Conservation (phyloP, 495 filamentous ascomycete species). For the Trichoderma parareesei region DNA sequence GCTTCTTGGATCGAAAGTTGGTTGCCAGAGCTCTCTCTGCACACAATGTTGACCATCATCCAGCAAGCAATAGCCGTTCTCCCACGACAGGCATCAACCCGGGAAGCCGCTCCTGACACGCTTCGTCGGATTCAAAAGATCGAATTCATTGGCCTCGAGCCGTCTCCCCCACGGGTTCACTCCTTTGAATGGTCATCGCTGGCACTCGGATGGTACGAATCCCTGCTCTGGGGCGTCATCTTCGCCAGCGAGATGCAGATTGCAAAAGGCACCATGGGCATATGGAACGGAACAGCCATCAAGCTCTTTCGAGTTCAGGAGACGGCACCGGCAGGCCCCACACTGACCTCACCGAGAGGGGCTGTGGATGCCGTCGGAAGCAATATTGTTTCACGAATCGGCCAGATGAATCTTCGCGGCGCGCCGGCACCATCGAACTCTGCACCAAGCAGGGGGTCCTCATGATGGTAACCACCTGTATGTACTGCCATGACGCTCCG, state of each 20-base stretch:
- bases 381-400: conserved; percentile 81
- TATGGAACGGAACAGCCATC: conserved; percentile 89
- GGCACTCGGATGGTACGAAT: conserved; percentile 93
- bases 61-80: conserved; percentile 47
- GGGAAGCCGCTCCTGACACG: conserved; percentile 27
- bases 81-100: conserved; percentile 30
- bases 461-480: not conserved
- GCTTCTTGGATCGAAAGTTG: conserved; percentile 82
- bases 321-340: conserved; percentile 68
- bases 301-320: conserved; percentile 88
- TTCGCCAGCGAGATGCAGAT: conserved; percentile 87
- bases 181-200: conserved; percentile 93
- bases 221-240: conserved; percentile 89
- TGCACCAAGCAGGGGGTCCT: not conserved
- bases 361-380: conserved; percentile 94
- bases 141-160: conserved; percentile 56
- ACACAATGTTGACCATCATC: conserved; percentile 79
- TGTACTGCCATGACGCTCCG: not conserved
- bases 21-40: conserved; percentile 85
- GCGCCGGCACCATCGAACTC: not conserved
- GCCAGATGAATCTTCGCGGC: conserved; percentile 57
- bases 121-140: conserved; percentile 33
- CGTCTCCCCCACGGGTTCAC: conserved; percentile 68
- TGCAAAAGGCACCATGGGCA: conserved; percentile 77
- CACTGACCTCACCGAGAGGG: conserved; percentile 72